phyloP scores from a whole-genome alignment of 2,329 filamentous ascomycete genomes.

The Colletotrichum melonis region DNA sequence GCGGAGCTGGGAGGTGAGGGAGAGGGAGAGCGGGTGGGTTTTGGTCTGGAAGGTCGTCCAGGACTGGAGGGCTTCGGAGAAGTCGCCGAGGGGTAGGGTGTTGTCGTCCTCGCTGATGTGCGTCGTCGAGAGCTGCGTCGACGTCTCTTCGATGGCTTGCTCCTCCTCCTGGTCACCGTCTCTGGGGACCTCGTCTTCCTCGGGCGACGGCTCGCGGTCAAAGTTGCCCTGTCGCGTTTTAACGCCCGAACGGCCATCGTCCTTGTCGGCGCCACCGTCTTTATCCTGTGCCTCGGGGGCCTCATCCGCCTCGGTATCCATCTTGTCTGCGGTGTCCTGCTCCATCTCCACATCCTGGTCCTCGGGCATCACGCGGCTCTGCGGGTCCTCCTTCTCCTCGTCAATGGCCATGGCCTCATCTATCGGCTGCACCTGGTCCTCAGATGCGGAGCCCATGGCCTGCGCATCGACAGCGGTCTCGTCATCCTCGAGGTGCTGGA shows the following conservation, averaged over 20 bases:
- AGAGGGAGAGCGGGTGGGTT: slow-evolving; percentile 87
- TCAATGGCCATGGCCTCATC: slow-evolving; percentile 92
- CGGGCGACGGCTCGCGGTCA: slow-evolving; percentile 60
- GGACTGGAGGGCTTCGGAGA: slow-evolving; percentile 72
- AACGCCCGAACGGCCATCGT: slow-evolving; percentile 70
- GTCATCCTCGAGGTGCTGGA: slow-evolving; percentile 92
- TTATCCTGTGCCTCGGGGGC: slow-evolving; percentile 38
- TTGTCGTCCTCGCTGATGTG: slow-evolving; percentile 67
- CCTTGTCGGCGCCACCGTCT: slow-evolving; percentile 50
- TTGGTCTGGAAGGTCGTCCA: slow-evolving; percentile 88
- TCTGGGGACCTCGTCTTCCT: slow-evolving; percentile 46
- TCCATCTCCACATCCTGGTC: slow-evolving; percentile 57
- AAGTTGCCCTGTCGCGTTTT: slow-evolving; percentile 70
- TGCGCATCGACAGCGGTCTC: slow-evolving; percentile 86
- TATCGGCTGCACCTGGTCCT: slow-evolving; percentile 87
- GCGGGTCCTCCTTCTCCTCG: slow-evolving; percentile 70
- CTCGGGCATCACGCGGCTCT: slow-evolving; percentile 64
- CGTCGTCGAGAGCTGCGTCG: slow-evolving; percentile 76
- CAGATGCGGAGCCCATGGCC: slow-evolving; percentile 87
- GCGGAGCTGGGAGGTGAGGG: slow-evolving; percentile 92
- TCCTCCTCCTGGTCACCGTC: slow-evolving; percentile 60
- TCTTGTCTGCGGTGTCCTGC: slow-evolving; percentile 58
- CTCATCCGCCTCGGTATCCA: slow-evolving; percentile 49
- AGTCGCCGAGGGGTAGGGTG: slow-evolving; percentile 55
- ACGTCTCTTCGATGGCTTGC: slow-evolving; percentile 62